Conservation (phyloP, 768 basidiomycete genomes). For the Rubroboletus pulcherrimus region DNA sequence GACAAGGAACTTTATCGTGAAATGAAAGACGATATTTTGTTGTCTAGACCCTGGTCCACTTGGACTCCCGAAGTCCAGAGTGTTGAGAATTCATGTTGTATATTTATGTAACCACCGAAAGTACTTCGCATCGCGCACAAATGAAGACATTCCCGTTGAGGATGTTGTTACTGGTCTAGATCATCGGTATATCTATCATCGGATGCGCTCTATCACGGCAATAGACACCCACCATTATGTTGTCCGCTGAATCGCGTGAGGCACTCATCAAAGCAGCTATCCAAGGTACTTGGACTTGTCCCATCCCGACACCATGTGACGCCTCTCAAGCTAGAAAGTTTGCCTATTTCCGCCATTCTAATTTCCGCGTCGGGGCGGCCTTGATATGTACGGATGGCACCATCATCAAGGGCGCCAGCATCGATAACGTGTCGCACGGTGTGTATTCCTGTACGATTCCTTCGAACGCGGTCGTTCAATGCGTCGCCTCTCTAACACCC, state of each 20-base stretch:
- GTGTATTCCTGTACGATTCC: conserved; percentile 4
- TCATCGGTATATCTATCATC: background rate
- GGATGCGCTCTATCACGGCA: background rate
- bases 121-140: background rate
- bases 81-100: background rate
- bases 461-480: background rate
- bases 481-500: background rate
- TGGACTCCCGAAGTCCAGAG: no score
- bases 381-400: conserved; percentile 64
- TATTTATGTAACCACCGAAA: background rate
- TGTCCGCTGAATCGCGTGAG: conserved; percentile 40
- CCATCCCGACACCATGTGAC: background rate
- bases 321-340: conserved; percentile 53
- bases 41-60: no score
- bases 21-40: no score
- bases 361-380: conserved; percentile 89
- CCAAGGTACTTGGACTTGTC: conserved; percentile 41
- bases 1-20: no score
- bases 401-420: conserved; percentile 80
- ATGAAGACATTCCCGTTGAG: background rate
- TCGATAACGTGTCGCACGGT: conserved; percentile 95
- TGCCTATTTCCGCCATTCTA: conserved; percentile 80
- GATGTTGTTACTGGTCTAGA: background rate
- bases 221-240: background rate
- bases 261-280: conserved; percentile 56